Evolutionary conservation across 73 alveolate genomes (phyloP).

Genomic region (Vitrella brassicaformis): DNA sequence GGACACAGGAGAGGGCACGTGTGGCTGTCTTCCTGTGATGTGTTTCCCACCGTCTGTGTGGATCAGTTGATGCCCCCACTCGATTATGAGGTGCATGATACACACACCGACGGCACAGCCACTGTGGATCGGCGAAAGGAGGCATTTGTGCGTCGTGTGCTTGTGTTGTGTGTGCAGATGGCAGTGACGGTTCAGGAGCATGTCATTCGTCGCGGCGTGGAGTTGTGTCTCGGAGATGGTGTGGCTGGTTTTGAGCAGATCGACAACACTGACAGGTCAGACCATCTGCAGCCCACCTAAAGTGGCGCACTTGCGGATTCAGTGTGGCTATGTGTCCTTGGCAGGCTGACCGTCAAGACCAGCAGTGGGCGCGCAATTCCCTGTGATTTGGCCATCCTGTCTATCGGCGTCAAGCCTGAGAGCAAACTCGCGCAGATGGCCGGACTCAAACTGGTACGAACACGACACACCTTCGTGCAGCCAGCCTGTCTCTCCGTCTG

Average conservation of each 20-base stretch:
- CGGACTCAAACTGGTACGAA: not conserved
- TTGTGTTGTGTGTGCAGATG: not conserved
- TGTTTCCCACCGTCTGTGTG: too few relatives aligned
- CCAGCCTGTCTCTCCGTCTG: not conserved
- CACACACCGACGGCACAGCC: too few relatives aligned
- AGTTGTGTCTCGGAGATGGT: not conserved
- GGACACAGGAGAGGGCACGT: not conserved
- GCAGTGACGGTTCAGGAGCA: not conserved
- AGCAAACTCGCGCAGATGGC: constrained; percentile 1
- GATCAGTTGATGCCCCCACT: too few relatives aligned
- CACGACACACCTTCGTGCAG: not conserved
- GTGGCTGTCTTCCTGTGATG: not conserved
- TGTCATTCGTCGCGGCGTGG: not conserved
- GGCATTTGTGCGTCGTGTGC: not conserved
- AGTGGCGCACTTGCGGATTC: not conserved
- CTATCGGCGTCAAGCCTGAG: constrained; percentile 15
- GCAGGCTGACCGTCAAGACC: too few relatives aligned
- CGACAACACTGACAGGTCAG: too few relatives aligned
- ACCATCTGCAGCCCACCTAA: not conserved
- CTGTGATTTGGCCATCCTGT: constrained; percentile 4
- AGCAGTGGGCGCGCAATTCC: not conserved
- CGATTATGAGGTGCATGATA: too few relatives aligned
- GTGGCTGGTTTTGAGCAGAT: not conserved
- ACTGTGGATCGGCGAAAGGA: too few relatives aligned
- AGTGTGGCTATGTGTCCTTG: too few relatives aligned